Conservation (phyloP, 2,329 filamentous ascomycete species). For the Neopestalotiopsis rosae region DNA sequence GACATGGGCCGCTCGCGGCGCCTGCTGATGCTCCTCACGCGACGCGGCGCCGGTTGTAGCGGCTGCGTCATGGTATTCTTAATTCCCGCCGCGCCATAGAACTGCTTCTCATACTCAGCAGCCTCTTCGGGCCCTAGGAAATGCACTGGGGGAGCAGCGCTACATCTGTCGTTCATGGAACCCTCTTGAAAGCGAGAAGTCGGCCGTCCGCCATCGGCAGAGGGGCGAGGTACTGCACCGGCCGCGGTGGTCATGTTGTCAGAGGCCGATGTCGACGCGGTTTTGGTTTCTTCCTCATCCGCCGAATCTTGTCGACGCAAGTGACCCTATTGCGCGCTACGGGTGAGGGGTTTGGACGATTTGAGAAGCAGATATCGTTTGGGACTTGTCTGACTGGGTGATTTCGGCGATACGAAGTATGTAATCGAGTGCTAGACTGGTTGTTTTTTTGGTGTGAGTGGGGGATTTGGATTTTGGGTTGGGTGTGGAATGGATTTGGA, state of each 20-base stretch:
- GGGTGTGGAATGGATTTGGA: neutral
- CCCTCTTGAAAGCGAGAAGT: constrained; percentile 71
- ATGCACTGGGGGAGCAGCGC: constrained; percentile 70
- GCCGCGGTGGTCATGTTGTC: constrained; percentile 26
- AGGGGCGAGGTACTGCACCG: constrained; percentile 26
- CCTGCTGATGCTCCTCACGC: constrained; percentile 10
- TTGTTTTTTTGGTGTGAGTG: neutral
- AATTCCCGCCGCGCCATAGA: constrained; percentile 26
- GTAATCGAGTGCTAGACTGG: neutral
- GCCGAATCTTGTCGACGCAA: neutral
- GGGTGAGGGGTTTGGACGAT: neutral
- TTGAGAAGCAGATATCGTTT: neutral
- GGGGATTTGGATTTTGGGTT: neutral
- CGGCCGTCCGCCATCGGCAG: constrained; percentile 29
- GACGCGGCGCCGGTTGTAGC: neutral
- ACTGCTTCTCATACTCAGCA: constrained; percentile 35
- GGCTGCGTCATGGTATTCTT: neutral
- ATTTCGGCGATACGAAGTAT: too few species aligned
- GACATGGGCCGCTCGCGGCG: constrained; percentile 27
- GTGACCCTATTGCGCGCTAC: neutral
- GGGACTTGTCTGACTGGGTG: neutral
- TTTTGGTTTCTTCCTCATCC: neutral
- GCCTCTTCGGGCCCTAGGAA: constrained; percentile 57
- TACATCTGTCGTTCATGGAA: constrained; percentile 84
- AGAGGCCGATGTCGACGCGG: neutral